phyloP scores from a whole-genome alignment of 2,329 filamentous ascomycete genomes.

The Macrophomina pseudophaseolina region DNA sequence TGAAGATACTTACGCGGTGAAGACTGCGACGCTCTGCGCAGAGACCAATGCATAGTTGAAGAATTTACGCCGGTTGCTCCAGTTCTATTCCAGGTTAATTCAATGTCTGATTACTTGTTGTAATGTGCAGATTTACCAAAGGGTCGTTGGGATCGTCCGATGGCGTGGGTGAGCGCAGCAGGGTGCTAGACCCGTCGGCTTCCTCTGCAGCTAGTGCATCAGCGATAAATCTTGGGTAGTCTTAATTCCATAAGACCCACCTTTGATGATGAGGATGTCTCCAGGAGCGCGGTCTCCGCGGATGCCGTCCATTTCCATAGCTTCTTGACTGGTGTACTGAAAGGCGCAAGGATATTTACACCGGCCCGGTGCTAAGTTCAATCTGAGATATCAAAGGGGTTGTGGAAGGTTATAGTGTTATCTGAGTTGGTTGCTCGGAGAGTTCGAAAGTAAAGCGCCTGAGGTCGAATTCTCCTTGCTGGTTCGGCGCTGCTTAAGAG shows the following conservation, averaged over 20 bases:
- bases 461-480: background rate
- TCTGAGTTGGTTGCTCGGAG: background rate
- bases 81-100: background rate
- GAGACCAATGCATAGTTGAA: background rate
- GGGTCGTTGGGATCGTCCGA: background rate
- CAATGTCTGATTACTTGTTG: background rate
- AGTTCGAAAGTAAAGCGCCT: background rate
- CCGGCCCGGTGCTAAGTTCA: background rate
- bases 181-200: background rate
- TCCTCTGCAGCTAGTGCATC: background rate
- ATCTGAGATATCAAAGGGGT: background rate
- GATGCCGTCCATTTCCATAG: background rate
- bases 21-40: background rate
- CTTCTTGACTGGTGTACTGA: background rate
- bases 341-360: too few species aligned
- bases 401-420: background rate
- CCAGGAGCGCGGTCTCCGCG: slow-evolving; percentile 3
- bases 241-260: too few species aligned
- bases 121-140: background rate
- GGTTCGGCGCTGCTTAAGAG: background rate
- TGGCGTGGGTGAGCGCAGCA: background rate
- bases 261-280: background rate
- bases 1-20: background rate
- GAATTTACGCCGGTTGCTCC: background rate
- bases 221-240: too few species aligned